Evolutionary conservation across 768 basidiomycete genomes (phyloP).

Genomic region (Mycena amicta): DNA sequence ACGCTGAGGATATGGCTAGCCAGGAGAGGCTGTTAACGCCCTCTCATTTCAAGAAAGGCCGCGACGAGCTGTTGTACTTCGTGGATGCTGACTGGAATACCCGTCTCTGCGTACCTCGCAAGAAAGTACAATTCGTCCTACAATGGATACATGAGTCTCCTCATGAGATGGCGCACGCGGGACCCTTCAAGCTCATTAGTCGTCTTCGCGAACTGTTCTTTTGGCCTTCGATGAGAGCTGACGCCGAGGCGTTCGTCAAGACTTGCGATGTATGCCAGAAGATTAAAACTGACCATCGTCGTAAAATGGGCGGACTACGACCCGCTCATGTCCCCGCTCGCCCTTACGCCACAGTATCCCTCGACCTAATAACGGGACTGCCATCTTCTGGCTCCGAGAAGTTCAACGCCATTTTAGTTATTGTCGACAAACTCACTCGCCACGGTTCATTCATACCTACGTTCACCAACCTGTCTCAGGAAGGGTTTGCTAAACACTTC

Average conservation of each 20-base stretch:
- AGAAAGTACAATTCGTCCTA: too few relatives aligned
- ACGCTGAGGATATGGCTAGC: neutral
- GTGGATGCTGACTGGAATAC: conserved; percentile 3
- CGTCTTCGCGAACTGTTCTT: conserved; percentile 3
- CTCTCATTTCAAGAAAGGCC: neutral
- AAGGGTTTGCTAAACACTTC: conserved; percentile 5
- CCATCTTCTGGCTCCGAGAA: conserved; percentile 20
- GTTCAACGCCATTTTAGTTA: conserved; percentile 25
- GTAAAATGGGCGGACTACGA: too few relatives aligned
- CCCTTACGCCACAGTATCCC: neutral
- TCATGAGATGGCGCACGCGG: too few relatives aligned
- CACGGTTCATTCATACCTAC: too few relatives aligned
- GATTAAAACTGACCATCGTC: too few relatives aligned
- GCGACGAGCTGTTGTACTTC: too few relatives aligned
- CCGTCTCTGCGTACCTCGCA: too few relatives aligned
- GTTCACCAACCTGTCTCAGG: too few relatives aligned
- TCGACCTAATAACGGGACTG: conserved; percentile 3
- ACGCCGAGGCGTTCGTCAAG: neutral
- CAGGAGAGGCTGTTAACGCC: neutral
- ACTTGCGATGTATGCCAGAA: conserved; percentile 8
- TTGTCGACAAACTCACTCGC: too few relatives aligned
- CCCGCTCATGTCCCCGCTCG: neutral
- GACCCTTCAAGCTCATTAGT: neutral
- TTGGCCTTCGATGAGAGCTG: too few relatives aligned
- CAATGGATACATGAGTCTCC: neutral